Evolutionary conservation across 257 asterid genomes (phyloP), one percentile per base, ranked within the genome.

Genomic region (Rubia yunnanensis): DNA sequence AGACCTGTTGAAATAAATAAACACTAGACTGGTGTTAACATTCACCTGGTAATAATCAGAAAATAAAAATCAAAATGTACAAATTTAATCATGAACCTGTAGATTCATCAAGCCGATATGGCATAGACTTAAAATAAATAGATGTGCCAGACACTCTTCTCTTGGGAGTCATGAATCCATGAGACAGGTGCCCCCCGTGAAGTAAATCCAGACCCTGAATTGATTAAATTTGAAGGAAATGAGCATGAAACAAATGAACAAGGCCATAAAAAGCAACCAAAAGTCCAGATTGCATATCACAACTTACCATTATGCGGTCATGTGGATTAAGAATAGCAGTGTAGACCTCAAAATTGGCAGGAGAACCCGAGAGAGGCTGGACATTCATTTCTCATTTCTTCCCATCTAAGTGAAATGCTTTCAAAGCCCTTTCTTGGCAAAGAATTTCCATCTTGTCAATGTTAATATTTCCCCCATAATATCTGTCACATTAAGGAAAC

Each of bases 131-230:
- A 55, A 92, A 92, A 74, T 86, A 90, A 69, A 92, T 84, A 63
- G 99, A 92, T 67, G 99, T 92, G 78, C 88, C 97, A 0, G 97
- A 92, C 28, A 90, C 96, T 62, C 96, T 83, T 76, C 94, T 84
- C 78, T 92, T 92, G 46, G 97, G 72, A 73, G 97, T 92, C 99
- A 94, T 90, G 80, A 88, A 94, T 31, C 99, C 97, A 82, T 90
- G 97, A 22, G 97, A 88, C 69, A 94, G 80, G 74, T 94, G 97
- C 54, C 99, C 97, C 23, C 96, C 99, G 68, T 86, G 99, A 73
- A 97, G 96, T 71, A 94, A 85, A 86, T 94, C 96, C 86, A 90
- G 72, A 20, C 99, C 99, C 97, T 94, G 78, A 39, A 38, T 60
- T 46, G 66, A 60, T 72, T 14, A 35, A 70, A 69, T 63, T 67